Conservation (phyloP, 306 rosid species). For the Medicago ruthenica region DNA sequence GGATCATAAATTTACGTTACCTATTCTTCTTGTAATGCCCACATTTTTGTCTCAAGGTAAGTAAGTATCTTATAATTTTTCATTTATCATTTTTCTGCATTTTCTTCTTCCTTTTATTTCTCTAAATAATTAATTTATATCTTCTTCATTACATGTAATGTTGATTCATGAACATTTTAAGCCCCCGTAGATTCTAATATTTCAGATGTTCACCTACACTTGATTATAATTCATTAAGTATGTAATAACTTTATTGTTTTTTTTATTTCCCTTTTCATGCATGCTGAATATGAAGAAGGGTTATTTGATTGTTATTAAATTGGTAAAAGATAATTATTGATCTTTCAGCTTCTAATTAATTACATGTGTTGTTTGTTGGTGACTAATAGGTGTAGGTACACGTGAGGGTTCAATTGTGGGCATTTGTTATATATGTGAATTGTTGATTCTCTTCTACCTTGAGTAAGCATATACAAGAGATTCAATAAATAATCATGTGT, state of each 20-base stretch:
- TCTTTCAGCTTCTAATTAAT: conserved; percentile 35
- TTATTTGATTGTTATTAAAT: conserved; percentile 30
- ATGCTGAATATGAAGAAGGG: not conserved
- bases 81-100: not conserved
- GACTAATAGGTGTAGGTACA: conserved; percentile 48
- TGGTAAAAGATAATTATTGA: not conserved
- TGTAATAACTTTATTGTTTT: not conserved
- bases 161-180: conserved; percentile 22
- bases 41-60: conserved; percentile 59
- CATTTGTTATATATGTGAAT: conserved; percentile 50
- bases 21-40: conserved; percentile 41
- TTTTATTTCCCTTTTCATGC: not conserved
- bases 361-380: conserved; percentile 27
- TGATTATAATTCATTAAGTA: not conserved
- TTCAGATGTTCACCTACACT: conserved; percentile 14
- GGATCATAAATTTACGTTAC: conserved; percentile 49
- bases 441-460: conserved; percentile 58
- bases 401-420: conserved; percentile 45
- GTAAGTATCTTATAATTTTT: not conserved
- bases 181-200: conserved; percentile 34
- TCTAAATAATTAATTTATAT: not conserved
- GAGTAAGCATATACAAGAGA: conserved; percentile 48
- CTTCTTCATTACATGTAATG: conserved; percentile 15
- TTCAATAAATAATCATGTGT: conserved; percentile 63
- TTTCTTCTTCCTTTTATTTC: conserved; percentile 10